Evolutionary conservation across 2,329 filamentous ascomycete genomes (phyloP).

Genomic region (Verticillium zaregamsianum): DNA sequence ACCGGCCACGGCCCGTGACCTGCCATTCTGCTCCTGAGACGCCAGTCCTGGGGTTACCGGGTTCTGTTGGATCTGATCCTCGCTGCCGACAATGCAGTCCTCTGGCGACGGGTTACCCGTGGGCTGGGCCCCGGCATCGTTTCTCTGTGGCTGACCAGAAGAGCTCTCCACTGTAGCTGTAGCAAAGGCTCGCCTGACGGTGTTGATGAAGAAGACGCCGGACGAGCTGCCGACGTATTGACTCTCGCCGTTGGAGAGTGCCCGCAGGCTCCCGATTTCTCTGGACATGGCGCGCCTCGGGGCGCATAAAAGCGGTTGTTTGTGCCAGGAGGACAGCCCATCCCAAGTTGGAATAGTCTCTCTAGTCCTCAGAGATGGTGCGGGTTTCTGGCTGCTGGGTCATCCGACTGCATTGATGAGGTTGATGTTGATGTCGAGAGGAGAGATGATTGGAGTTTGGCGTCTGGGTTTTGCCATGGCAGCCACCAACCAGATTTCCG

Average conservation of each 20-base stretch:
- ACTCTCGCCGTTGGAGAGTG: conserved; percentile 26
- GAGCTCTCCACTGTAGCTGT: conserved; percentile 19
- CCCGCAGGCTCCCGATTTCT: conserved; percentile 11
- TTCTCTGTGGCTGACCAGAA: background rate
- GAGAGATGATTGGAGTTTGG: too few species aligned
- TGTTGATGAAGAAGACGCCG: conserved; percentile 50
- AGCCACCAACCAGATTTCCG: too few species aligned
- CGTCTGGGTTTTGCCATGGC: too few species aligned
- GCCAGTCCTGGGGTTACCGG: too few species aligned
- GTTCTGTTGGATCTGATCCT: background rate
- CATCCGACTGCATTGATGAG: too few species aligned
- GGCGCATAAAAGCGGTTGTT: background rate
- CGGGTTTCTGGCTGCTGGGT: background rate
- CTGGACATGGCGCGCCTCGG: background rate
- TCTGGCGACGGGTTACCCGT: conserved; percentile 14
- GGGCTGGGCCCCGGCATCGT: conserved; percentile 12
- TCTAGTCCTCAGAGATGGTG: too few species aligned
- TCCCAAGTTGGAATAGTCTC: too few species aligned
- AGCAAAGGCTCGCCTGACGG: conserved; percentile 46
- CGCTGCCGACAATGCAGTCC: conserved; percentile 9
- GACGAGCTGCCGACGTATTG: conserved; percentile 49
- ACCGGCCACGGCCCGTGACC: too few species aligned
- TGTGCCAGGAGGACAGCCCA: too few species aligned
- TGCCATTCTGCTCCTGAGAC: too few species aligned
- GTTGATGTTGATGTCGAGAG: background rate